These are phyloP conservation scores for Hemileccinum impolitum DNA, from an alignment of 768 basidiomycete species.

Conservation along the genomic window DNA sequence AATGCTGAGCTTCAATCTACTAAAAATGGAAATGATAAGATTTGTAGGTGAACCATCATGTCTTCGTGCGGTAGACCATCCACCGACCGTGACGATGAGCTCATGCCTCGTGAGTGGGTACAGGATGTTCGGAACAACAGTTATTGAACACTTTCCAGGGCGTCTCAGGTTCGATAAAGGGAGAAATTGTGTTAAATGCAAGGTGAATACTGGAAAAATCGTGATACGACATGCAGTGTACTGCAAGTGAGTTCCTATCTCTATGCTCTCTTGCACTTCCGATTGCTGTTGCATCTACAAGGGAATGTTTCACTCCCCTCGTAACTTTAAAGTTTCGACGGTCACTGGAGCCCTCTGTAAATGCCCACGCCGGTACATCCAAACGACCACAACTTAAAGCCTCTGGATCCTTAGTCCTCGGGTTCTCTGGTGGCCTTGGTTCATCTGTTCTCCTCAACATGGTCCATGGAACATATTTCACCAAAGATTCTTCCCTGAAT, in stretches of 20 bases:
- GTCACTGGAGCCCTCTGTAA: constrained; percentile 61
- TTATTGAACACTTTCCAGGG: constrained; percentile 37
- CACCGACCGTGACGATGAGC: constrained; percentile 51
- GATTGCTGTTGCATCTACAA: constrained; percentile 16
- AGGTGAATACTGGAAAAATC: constrained; percentile 57
- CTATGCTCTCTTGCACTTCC: constrained; percentile 10
- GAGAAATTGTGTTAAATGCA: constrained; percentile 72
- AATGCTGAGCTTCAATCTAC: too few relatives aligned
- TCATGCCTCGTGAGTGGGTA: constrained; percentile 61
- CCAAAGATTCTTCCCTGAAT: constrained; percentile 23
- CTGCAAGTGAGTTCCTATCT: constrained; percentile 71
- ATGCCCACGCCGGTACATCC: constrained; percentile 50
- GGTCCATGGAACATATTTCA: constrained; percentile 57
- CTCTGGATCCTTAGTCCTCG: constrained; percentile 63
- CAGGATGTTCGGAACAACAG: background rate
- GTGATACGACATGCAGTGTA: constrained; percentile 80
- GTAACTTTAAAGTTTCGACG: constrained; percentile 62
- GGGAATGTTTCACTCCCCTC: constrained; percentile 65
- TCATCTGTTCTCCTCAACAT: constrained; percentile 73
- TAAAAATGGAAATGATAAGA: constrained; percentile 11
- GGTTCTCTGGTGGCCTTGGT: constrained; percentile 76
- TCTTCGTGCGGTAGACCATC: constrained; percentile 64
- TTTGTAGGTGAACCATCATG: constrained; percentile 17
- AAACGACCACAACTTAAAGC: constrained; percentile 62
- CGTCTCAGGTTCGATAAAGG: constrained; percentile 66